phyloP scores from a whole-genome alignment of 306 rosid genomes.

The Quercus robur region DNA sequence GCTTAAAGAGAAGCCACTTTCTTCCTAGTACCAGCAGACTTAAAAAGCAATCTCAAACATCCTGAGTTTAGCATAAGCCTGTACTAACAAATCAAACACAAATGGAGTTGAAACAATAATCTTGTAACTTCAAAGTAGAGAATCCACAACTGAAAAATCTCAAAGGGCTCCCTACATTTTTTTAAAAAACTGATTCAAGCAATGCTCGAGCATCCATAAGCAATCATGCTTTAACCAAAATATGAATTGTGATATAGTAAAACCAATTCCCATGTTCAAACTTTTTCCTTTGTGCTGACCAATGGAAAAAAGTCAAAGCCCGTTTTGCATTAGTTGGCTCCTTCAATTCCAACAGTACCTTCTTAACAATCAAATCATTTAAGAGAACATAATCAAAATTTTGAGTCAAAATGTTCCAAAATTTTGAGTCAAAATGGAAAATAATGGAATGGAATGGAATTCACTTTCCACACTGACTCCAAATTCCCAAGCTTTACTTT shows the following conservation, averaged over 20 bases:
- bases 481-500: no score
- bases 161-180: not conserved
- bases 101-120: no score
- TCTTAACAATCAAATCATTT: conserved; percentile 39
- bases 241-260: conserved; percentile 47
- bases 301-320: conserved; percentile 59
- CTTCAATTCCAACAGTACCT: conserved; percentile 40
- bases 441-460: no score
- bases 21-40: no score
- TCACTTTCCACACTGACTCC: no score
- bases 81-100: no score
- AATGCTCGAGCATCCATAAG: conserved; percentile 6
- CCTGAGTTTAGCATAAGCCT: no score
- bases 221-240: not conserved
- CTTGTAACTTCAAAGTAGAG: conserved; percentile 28
- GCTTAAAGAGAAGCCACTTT: no score
- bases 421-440: no score
- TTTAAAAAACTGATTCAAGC: not conserved
- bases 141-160: conserved; percentile 44
- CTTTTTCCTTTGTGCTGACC: no score
- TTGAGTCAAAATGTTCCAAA: conserved; percentile 25
- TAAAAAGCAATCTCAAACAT: no score
- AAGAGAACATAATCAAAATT: conserved; percentile 34
- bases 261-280: conserved; percentile 31
- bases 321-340: conserved; percentile 55